These are phyloP conservation scores for Chytridium lagenaria DNA, from an alignment of 371 early-diverging fungal species.

Conservation along the genomic window DNA sequence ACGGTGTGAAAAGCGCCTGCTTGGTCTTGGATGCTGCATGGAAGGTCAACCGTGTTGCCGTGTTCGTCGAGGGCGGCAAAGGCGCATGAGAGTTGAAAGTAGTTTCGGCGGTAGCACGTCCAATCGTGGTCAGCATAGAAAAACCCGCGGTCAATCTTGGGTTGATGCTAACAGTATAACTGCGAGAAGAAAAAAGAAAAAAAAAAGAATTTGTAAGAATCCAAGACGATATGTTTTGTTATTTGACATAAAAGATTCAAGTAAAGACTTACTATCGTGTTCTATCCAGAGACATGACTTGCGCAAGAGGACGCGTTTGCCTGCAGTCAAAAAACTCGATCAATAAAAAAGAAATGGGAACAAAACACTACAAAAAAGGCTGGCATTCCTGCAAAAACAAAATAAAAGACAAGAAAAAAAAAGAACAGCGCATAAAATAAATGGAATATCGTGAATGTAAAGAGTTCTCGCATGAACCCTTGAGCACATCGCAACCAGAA, in stretches of 20 bases:
- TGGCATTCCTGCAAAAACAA: no score
- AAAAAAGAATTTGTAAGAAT: no score
- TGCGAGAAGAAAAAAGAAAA: background rate
- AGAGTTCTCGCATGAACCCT: no score
- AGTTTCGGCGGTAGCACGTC: conserved; percentile 96
- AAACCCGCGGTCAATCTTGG: conserved; percentile 77
- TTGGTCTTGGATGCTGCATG: conserved; percentile 57
- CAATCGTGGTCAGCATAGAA: conserved; percentile 80
- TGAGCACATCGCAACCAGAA: no score
- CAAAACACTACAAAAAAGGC: background rate
- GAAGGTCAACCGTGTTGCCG: conserved; percentile 59
- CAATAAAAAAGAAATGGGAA: background rate
- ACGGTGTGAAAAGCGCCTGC: conserved; percentile 35
- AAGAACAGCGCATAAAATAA: no score
- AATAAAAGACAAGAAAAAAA: no score
- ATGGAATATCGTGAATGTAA: no score
- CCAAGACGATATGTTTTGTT: no score
- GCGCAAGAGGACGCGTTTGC: background rate
- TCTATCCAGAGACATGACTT: conserved; percentile 10
- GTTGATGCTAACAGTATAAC: conserved; percentile 33
- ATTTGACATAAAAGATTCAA: no score
- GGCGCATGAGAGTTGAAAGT: conserved; percentile 86
- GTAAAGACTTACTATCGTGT: conserved; percentile 17
- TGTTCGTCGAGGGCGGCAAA: conserved; percentile 68
- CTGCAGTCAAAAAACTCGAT: background rate